Evolutionary conservation across 2,329 filamentous ascomycete species (phyloP).

Genomic region (Pseudodiploospora longispora): DNA sequence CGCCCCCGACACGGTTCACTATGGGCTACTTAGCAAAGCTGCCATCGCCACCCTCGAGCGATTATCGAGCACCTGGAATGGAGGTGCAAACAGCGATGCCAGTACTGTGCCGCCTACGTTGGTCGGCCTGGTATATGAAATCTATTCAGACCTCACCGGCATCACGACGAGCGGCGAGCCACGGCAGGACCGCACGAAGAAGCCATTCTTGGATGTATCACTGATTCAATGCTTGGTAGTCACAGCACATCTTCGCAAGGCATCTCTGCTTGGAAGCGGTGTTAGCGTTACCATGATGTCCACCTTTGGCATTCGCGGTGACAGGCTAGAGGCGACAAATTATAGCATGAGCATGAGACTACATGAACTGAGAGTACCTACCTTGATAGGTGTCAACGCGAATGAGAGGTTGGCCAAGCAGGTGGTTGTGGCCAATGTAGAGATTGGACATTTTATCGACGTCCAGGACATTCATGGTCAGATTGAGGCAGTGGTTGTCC

Average conservation of each 20-base stretch:
- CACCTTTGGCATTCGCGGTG: slow-evolving; percentile 26
- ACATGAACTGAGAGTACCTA: slow-evolving; percentile 53
- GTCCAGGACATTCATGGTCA: slow-evolving; percentile 42
- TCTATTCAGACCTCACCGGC: slow-evolving; percentile 26
- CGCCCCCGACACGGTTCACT: slow-evolving; percentile 65
- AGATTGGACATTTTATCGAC: slow-evolving; percentile 45
- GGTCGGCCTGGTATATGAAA: slow-evolving; percentile 14
- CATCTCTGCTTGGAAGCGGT: slow-evolving; percentile 55
- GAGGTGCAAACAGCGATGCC: neutral
- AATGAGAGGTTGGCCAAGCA: slow-evolving; percentile 63
- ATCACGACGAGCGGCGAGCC: neutral
- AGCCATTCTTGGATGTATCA: slow-evolving; percentile 22
- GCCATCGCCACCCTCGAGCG: slow-evolving; percentile 42
- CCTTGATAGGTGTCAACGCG: slow-evolving; percentile 62
- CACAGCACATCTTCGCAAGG: slow-evolving; percentile 56
- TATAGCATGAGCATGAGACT: slow-evolving; percentile 37
- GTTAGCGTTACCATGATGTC: slow-evolving; percentile 43
- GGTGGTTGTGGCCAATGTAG: slow-evolving; percentile 54
- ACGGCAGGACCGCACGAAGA: neutral
- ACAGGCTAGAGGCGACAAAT: slow-evolving; percentile 12
- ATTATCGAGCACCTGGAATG: neutral
- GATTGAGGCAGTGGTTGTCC: slow-evolving; percentile 52
- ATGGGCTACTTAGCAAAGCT: slow-evolving; percentile 61
- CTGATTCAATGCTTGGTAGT: slow-evolving; percentile 41
- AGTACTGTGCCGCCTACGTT: neutral